These are phyloP conservation scores for Tylopilus plumbeoviolaceoides DNA, from an alignment of 768 basidiomycete species.

Conservation along the genomic window DNA sequence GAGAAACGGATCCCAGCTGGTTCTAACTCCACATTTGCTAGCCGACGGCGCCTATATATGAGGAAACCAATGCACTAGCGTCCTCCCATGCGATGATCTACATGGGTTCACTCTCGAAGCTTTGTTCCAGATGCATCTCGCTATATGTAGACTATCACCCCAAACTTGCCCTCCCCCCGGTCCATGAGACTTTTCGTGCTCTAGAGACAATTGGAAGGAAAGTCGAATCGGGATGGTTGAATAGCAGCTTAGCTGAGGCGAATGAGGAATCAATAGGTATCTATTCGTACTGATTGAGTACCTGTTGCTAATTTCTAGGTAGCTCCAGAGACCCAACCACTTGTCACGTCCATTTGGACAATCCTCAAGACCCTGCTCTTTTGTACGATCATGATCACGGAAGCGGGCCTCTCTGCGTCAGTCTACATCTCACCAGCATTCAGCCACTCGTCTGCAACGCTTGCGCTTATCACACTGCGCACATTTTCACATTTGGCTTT, in stretches of 20 bases:
- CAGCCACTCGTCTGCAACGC: constrained; percentile 37
- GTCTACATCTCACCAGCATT: constrained; percentile 46
- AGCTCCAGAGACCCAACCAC: constrained; percentile 44
- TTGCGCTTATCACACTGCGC: constrained; percentile 53
- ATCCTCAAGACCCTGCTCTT: constrained; percentile 76
- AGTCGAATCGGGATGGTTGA: constrained; percentile 48
- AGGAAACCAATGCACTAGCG: constrained; percentile 31
- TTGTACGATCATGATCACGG: constrained; percentile 62
- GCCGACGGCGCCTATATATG: constrained; percentile 33
- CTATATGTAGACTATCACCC: constrained; percentile 34
- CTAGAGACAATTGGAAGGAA: constrained; percentile 36
- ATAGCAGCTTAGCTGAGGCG: constrained; percentile 31
- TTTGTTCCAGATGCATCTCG: constrained; percentile 34
- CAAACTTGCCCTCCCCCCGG: constrained; percentile 25
- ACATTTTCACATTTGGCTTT: constrained; percentile 69
- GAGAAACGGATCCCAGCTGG: not conserved
- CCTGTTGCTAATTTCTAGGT: constrained; percentile 4
- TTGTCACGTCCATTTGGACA: constrained; percentile 56
- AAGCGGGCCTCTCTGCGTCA: constrained; percentile 53
- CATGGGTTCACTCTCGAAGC: constrained; percentile 39
- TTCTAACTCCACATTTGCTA: constrained; percentile 12
- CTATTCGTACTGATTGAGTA: constrained; percentile 26
- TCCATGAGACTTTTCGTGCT: constrained; percentile 26
- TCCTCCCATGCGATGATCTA: constrained; percentile 35
- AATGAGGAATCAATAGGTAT: constrained; percentile 28